Evolutionary conservation across 345 rosid genomes (phyloP).

Genomic region (Bruguiera sexangula): DNA sequence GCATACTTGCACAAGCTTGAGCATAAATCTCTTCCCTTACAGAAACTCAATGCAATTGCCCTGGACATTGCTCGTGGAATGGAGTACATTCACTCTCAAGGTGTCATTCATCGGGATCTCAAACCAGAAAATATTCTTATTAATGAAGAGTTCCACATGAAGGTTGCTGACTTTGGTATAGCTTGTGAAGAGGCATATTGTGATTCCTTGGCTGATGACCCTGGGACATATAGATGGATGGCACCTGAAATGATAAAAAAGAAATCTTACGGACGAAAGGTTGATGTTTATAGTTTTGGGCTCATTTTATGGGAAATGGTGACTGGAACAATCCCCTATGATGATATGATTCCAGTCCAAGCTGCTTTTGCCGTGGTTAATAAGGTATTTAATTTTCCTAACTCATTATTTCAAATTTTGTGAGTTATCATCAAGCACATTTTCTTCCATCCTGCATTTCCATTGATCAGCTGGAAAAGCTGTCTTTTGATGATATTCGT

Average conservation of each 20-base stretch:
- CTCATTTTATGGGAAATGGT: slow-evolving; percentile 97
- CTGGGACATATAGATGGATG: slow-evolving; percentile 99
- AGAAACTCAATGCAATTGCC: slow-evolving; percentile 58
- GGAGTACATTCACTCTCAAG: slow-evolving; percentile 88
- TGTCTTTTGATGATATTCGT: no score
- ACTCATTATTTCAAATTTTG: background rate
- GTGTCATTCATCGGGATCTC: slow-evolving; percentile 91
- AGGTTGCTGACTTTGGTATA: slow-evolving; percentile 96
- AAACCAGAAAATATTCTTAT: slow-evolving; percentile 93
- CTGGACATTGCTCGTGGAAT: slow-evolving; percentile 85
- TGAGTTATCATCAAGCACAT: background rate
- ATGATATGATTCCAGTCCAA: slow-evolving; percentile 98
- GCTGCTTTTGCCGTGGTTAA: slow-evolving; percentile 99
- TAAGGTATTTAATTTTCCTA: slow-evolving; percentile 47
- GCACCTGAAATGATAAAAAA: slow-evolving; percentile 99
- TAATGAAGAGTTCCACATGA: slow-evolving; percentile 62
- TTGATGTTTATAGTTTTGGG: slow-evolving; percentile 92
- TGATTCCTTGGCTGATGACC: slow-evolving; percentile 84
- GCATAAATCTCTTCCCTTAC: slow-evolving; percentile 59
- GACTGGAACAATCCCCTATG: slow-evolving; percentile 86
- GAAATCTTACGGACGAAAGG: slow-evolving; percentile 77
- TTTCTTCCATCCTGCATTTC: slow-evolving; percentile 1
- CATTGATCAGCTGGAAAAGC: background rate
- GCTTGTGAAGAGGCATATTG: slow-evolving; percentile 89
- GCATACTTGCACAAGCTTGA: slow-evolving; percentile 93